Percentiles rank a stretch among this genome's conserved stretches.
Conservation (phyloP, 352 stramenopile genomes). For the Phytophthora pluvialis region DNA sequence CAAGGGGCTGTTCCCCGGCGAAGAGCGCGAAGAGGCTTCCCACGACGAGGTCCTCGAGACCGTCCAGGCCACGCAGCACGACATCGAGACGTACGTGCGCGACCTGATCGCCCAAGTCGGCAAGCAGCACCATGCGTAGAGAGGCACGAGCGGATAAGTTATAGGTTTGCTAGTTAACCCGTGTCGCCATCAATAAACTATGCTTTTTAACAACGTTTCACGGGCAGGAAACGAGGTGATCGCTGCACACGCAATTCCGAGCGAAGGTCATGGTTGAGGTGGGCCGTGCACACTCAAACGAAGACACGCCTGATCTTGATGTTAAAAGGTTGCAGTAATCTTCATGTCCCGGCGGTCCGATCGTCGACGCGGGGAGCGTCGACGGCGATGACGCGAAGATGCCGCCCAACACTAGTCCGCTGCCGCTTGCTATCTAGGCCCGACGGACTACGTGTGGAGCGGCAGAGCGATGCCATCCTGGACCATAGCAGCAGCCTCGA, state of each 20-base stretch:
- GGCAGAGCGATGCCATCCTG: too few species aligned
- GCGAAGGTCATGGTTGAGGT: too few species aligned
- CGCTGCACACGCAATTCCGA: too few species aligned
- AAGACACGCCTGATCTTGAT: neutral
- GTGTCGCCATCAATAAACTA: neutral
- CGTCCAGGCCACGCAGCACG: conserved; percentile 51
- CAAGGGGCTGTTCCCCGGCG: conserved; percentile 76
- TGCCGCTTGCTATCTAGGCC: too few species aligned
- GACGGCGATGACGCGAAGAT: neutral
- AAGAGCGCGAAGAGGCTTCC: conserved; percentile 75
- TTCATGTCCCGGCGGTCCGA: too few species aligned
- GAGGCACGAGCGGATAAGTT: conserved; percentile 11
- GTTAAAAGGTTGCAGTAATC: neutral
- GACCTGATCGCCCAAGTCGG: conserved; percentile 17
- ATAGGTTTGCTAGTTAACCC: neutral
- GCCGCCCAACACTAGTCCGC: too few species aligned
- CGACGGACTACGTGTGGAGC: too few species aligned
- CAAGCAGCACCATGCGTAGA: conserved; percentile 11
- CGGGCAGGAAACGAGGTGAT: neutral
- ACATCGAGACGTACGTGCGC: conserved; percentile 24
- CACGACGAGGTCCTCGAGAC: conserved; percentile 94
- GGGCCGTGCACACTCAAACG: too few species aligned
- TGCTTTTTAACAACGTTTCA: neutral
- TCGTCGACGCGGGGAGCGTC: neutral
- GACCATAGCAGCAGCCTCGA: too few species aligned